Percentiles rank a stretch among this genome's conserved stretches.
Conservation (phyloP, 106 monocot species). For the Agapanthus africanus region DNA sequence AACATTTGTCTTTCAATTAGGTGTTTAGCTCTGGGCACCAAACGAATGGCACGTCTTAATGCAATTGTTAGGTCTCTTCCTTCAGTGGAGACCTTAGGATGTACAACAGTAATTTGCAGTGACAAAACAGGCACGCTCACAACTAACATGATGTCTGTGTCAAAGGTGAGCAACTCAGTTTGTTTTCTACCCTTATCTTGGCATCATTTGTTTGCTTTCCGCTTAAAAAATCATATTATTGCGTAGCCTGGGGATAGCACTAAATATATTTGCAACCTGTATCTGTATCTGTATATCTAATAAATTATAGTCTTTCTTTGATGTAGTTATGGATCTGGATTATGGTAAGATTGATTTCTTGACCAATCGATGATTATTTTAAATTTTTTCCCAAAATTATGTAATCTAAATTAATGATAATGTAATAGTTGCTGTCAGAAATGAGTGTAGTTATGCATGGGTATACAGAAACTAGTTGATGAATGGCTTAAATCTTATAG, state of each 20-base stretch:
- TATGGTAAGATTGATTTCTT: background rate
- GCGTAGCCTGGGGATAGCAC: background rate
- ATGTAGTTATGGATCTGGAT: no score
- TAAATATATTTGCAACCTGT: background rate
- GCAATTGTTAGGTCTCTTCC: constrained; percentile 97
- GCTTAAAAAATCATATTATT: background rate
- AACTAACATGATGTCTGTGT: constrained; percentile 99
- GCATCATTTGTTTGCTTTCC: background rate
- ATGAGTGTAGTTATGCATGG: background rate
- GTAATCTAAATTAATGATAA: background rate
- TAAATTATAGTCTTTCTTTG: background rate
- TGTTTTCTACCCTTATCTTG: background rate
- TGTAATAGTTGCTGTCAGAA: background rate
- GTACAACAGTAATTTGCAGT: constrained; percentile 99
- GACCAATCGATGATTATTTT: background rate
- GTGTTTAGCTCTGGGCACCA: constrained; percentile 96
- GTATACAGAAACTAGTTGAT: background rate
- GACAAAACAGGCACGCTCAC: constrained; percentile 99
- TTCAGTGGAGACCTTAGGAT: constrained; percentile 97
- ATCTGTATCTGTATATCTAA: background rate
- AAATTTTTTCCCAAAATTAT: background rate
- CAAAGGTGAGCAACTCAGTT: constrained; percentile 58
- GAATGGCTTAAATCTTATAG: background rate
- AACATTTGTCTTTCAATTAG: no score
- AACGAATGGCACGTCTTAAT: constrained; percentile 98